phyloP scores from a whole-genome alignment of 1,139 yeast species.

The Sugiyamaella pinicola region DNA sequence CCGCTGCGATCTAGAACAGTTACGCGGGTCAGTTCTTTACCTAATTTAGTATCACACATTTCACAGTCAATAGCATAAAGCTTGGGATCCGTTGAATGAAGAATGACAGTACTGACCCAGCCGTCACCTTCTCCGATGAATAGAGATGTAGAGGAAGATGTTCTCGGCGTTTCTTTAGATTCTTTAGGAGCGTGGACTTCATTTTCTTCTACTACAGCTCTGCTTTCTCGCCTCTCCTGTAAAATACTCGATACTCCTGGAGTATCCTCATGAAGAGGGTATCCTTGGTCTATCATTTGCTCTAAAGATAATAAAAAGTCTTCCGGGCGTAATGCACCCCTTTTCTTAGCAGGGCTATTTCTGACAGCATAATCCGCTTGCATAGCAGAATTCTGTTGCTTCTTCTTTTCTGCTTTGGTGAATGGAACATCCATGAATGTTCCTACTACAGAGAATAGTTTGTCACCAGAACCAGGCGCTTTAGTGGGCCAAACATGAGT shows the following conservation, averaged over 20 bases:
- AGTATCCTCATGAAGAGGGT: slow-evolving; percentile 58
- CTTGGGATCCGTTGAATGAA: slow-evolving; percentile 50
- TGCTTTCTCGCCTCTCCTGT: not conserved
- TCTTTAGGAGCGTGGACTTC: no score
- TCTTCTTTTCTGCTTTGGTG: slow-evolving; percentile 54
- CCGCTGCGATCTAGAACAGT: slow-evolving; percentile 69
- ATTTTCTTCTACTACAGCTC: slow-evolving; percentile 3
- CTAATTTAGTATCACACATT: slow-evolving; percentile 69
- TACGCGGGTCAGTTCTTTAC: slow-evolving; percentile 73
- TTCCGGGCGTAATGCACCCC: slow-evolving; percentile 45
- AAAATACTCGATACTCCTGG: not conserved
- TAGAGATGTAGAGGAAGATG: slow-evolving; percentile 6
- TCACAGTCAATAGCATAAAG: slow-evolving; percentile 91
- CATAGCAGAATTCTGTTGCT: slow-evolving; percentile 30
- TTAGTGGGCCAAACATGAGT: slow-evolving; percentile 48
- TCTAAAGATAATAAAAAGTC: slow-evolving; percentile 56
- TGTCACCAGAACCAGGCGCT: slow-evolving; percentile 65
- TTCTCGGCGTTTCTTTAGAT: no score
- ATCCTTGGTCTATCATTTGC: slow-evolving; percentile 52
- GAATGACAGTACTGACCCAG: slow-evolving; percentile 61
- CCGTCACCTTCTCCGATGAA: slow-evolving; percentile 35
- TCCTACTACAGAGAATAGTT: slow-evolving; percentile 56
- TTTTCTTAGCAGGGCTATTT: slow-evolving; percentile 9
- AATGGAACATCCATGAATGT: slow-evolving; percentile 60
- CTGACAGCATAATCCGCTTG: slow-evolving; percentile 10